Conservation (phyloP, 2,329 filamentous ascomycete species). For the Daldinia eschscholtzii region DNA sequence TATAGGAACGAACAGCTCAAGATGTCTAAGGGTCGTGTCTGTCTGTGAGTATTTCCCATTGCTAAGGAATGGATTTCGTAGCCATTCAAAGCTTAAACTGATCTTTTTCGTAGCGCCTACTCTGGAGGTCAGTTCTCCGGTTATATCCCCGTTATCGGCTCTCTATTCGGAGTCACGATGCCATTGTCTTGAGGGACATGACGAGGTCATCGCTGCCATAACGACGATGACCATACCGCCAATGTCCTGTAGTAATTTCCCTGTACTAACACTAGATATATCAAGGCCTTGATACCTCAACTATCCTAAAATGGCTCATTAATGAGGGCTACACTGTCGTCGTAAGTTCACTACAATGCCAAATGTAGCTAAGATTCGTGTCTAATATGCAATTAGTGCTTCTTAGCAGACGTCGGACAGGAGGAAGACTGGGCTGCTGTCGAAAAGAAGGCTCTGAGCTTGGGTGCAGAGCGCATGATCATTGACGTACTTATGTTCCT, state of each 20-base stretch:
- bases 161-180: neutral
- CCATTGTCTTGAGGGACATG: neutral
- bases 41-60: constrained; percentile 26
- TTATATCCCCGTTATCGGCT: constrained; percentile 3
- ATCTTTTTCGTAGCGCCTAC: constrained; percentile 42
- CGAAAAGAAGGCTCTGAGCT: constrained; percentile 72
- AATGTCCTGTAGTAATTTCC: neutral
- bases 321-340: constrained; percentile 49
- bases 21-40: constrained; percentile 42
- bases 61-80: neutral
- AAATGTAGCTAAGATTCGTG: neutral
- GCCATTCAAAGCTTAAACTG: neutral
- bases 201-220: neutral
- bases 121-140: constrained; percentile 41
- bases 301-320: constrained; percentile 59
- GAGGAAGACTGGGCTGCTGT: constrained; percentile 81
- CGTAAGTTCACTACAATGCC: constrained; percentile 8
- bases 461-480: constrained; percentile 75
- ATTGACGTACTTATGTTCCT: constrained; percentile 50
- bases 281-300: constrained; percentile 58
- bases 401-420: constrained; percentile 79
- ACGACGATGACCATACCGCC: neutral
- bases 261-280: constrained; percentile 4
- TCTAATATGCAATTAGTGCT: constrained; percentile 51
- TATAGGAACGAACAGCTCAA: neutral